phyloP scores from a whole-genome alignment of 129 eudicot genomes.

The Escallonia rubra region DNA sequence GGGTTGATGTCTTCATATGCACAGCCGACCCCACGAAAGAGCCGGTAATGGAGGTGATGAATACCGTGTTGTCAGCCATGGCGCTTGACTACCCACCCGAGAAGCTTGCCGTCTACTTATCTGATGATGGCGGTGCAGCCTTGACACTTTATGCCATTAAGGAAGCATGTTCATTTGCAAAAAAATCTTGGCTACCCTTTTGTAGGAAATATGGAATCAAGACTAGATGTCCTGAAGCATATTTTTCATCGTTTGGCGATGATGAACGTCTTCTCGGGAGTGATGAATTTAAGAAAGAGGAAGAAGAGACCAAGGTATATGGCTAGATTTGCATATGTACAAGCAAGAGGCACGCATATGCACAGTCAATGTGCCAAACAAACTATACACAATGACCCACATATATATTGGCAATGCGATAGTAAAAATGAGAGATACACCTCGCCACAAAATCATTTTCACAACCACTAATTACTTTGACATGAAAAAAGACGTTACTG shows the following conservation, averaged over 20 bases:
- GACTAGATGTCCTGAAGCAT: slow-evolving; percentile 25
- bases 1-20: slow-evolving; percentile 28
- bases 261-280: slow-evolving; percentile 9
- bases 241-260: slow-evolving; percentile 11
- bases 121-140: slow-evolving; percentile 33
- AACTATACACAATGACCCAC: not conserved
- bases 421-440: no score
- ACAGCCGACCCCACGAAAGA: slow-evolving; percentile 35
- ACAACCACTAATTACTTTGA: no score
- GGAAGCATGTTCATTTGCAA: slow-evolving; percentile 23
- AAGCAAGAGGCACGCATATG: no score
- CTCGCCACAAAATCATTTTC: no score
- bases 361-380: no score
- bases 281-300: slow-evolving; percentile 15
- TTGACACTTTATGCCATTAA: slow-evolving; percentile 19
- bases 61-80: slow-evolving; percentile 32
- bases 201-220: slow-evolving; percentile 19
- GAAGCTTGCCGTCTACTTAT: slow-evolving; percentile 26
- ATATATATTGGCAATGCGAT: not conserved
- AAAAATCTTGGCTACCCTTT: slow-evolving; percentile 27
- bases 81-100: slow-evolving; percentile 35
- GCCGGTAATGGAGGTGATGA: slow-evolving; percentile 35
- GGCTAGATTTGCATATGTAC: not conserved
- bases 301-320: slow-evolving; percentile 15
- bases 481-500: no score